Base-by-base conservation (phyloP, 2,329 filamentous ascomycete species). In the Talaromyces sp. region DNA sequence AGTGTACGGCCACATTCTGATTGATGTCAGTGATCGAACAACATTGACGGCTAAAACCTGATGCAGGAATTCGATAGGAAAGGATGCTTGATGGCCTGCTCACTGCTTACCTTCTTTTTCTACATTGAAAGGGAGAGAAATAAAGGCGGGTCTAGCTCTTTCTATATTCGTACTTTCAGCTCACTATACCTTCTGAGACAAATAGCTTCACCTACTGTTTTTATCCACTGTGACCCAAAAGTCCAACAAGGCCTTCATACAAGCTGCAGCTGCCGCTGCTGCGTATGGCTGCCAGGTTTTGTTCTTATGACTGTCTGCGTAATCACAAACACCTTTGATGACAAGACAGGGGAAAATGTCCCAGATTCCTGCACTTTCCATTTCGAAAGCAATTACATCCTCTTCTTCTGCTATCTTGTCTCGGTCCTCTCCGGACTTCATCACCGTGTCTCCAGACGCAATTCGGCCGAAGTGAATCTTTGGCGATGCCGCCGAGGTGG, bases 251-350 rank as follows among this genome's bases (percentile, higher is more conserved):
- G 43, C 43, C 10, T 45, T 45, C 19, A 72, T 67, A 19, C 66
- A 73, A 2, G 75, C 73, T 0, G 79, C 78, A 0, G 79, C 79
- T 0, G 74, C 76, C 0, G 74, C 76, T 0, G 80, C 76, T 0
- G 79, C 78, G 69, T 77, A 82, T 1, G 66, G 27, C 62, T 81
- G 78, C 79, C 78, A 82, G 0, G 14, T 62, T 33, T 77, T 76
- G 60, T 70, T 75, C 63, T 79, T 79, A 65, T 80, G 78, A 24
- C 75, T 74, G 64, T 81, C 79, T 0, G 75, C 73, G 49, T 81
- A 81, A 68, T 82, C 74, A 39, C 75, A 79, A 0, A 79, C 74
- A 1, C 79, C 78, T 66, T 72, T 76, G 60, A 75, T 72, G 37
- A 74, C 60, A 3, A 75, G 67, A 24, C 68, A 74, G 1, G 72